Base-by-base conservation (phyloP, 192 early-diverging fungal genomes). In the Dimargaris verticillata region DNA sequence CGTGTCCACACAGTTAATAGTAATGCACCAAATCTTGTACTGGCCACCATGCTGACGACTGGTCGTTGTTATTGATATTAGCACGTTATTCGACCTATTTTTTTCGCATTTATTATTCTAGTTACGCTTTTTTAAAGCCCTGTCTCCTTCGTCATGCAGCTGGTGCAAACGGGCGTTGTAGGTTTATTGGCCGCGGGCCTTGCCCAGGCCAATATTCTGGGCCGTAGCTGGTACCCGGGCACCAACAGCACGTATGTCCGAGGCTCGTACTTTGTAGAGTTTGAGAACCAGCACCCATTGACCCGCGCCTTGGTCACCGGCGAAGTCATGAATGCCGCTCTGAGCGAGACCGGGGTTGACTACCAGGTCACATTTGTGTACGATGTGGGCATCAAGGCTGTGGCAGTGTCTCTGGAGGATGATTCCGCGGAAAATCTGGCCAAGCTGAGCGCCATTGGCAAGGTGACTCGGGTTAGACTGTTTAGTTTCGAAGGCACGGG, bases 201-300 rank as follows among this genome's bases (percentile, higher is more conserved):
- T 38, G 33, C 45, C n/a, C 29, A 51, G 17, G 38, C 25, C 9
- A 64, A 62, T 51, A 11, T 62, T 18, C n/a, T 44, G 28, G 61
- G 62, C 33, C 60, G 60, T 1, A 65, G 53, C 43, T 65, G 29
- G 43, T 26, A 29, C 17, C 61, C 64, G 15, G 45, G 45, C 15
- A 50, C 45, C n/a, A 28, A 53, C 9, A 52, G 45, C 12, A 46
- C 53, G 6, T 44, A 53, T 22, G 42, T 67, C 10, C 52, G 59
- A 28, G 66, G 62, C 18, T 28, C 59, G 43, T 67, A 64, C 33
- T 61, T 67, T 53, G 45, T 67, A 2, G 66, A 67, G 47, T 67
- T 67, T 46, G 52, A 64, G 9, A 43, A 64, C 0, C 25, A 22
- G 18, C 59, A 52, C 43, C n/a, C 50, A 24, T 61, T 55, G 20